Conservation (phyloP, 495 filamentous ascomycete species). For the Neurospora sp. region DNA sequence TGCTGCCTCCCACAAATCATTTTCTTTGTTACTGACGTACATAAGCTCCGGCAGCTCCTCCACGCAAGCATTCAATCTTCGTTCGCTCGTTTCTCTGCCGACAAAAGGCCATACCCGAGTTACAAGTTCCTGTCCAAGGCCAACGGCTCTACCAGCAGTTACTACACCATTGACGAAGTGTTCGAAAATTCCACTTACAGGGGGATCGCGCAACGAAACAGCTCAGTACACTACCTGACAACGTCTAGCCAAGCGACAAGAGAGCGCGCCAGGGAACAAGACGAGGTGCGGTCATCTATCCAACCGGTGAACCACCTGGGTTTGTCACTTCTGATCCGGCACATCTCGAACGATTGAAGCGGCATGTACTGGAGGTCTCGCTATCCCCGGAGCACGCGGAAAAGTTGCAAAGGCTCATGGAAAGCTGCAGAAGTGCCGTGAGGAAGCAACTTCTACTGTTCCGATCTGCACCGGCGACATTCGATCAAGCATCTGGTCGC, state of each 20-base stretch:
- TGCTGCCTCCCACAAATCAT: neutral
- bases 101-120: neutral
- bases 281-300: neutral
- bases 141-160: neutral
- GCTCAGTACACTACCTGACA: neutral
- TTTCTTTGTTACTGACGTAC: neutral
- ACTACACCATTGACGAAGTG: rapidly evolving
- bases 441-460: neutral
- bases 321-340: neutral
- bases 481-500: too few species aligned
- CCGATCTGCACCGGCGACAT: too few species aligned
- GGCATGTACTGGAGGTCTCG: neutral
- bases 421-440: neutral
- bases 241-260: neutral
- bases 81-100: neutral
- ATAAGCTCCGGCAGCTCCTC: neutral
- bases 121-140: neutral
- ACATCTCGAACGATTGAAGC: neutral
- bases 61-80: neutral
- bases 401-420: neutral
- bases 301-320: neutral
- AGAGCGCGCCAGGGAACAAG: neutral
- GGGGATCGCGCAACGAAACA: neutral
- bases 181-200: neutral
- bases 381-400: neutral